phyloP scores from a whole-genome alignment of 2,329 filamentous ascomycete genomes.

The Byssochlamys sp. region DNA sequence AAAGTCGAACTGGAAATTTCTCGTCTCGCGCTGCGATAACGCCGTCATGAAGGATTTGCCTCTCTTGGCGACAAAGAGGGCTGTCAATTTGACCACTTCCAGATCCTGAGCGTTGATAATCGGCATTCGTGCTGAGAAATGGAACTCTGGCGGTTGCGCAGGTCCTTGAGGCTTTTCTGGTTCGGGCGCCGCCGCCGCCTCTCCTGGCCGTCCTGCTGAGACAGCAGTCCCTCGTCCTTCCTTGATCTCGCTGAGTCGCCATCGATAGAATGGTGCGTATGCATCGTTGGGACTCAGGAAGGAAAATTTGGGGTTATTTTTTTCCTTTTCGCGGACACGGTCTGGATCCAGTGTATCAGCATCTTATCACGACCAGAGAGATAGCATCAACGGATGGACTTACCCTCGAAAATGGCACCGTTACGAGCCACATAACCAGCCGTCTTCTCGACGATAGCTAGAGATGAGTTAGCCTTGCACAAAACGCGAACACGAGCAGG shows the following conservation, averaged over 20 bases:
- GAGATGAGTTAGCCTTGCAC: conserved; percentile 16
- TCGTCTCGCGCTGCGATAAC: conserved; percentile 75
- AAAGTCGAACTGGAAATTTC: conserved; percentile 94
- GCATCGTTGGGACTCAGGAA: conserved; percentile 73
- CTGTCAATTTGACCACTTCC: conserved; percentile 63
- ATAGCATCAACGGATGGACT: conserved; percentile 2
- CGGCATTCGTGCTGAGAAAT: conserved; percentile 93
- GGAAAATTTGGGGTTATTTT: conserved; percentile 77
- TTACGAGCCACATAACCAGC: conserved; percentile 76
- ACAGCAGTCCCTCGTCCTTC: conserved; percentile 72
- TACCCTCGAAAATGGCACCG: conserved; percentile 57
- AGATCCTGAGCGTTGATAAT: conserved; percentile 93
- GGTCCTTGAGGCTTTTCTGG: conserved; percentile 68
- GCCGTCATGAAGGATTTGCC: conserved; percentile 85
- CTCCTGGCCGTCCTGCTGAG: conserved; percentile 63
- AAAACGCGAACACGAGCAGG: not conserved
- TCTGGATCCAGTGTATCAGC: conserved; percentile 34
- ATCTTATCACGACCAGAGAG: not conserved
- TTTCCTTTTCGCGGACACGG: conserved; percentile 74
- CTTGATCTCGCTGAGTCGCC: conserved; percentile 78
- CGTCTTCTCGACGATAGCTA: conserved; percentile 77
- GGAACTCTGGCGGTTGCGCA: conserved; percentile 73
- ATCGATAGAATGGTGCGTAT: conserved; percentile 80
- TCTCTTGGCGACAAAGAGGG: conserved; percentile 84
- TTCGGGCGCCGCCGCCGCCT: conserved; percentile 45